Evolutionary conservation across 2,329 filamentous ascomycete species (phyloP).

Genomic region (Colletotrichum sp.): DNA sequence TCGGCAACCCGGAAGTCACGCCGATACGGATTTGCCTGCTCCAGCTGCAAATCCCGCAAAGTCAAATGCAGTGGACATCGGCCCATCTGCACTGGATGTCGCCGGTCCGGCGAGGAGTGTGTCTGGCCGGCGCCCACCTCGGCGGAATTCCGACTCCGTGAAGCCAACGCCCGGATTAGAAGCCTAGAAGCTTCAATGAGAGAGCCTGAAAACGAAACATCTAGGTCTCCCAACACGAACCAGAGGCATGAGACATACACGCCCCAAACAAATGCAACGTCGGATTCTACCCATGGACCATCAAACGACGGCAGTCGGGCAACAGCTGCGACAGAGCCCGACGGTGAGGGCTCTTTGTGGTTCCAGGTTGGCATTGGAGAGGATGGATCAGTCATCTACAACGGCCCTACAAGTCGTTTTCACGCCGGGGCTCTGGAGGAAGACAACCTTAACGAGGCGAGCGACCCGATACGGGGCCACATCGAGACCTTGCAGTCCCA

Average conservation of each 20-base stretch:
- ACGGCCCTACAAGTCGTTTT: slow-evolving; percentile 27
- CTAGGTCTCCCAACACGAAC: neutral
- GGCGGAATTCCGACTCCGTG: neutral
- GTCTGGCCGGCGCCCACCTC: neutral
- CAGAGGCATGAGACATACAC: neutral
- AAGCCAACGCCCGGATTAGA: slow-evolving; percentile 12
- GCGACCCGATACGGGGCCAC: neutral
- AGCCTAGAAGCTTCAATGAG: neutral
- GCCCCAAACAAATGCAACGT: neutral
- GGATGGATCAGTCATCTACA: slow-evolving; percentile 24
- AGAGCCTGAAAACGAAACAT: neutral
- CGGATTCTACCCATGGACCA: neutral
- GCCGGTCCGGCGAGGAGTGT: slow-evolving; percentile 6
- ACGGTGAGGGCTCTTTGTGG: slow-evolving; percentile 15
- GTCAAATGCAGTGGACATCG: slow-evolving; percentile 18
- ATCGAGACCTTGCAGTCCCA: slow-evolving; percentile 4
- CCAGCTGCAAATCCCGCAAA: slow-evolving; percentile 15
- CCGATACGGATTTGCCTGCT: slow-evolving; percentile 16
- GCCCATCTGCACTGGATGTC: slow-evolving; percentile 11
- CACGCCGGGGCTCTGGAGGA: slow-evolving; percentile 19
- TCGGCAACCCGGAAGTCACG: neutral
- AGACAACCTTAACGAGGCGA: neutral
- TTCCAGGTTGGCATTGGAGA: slow-evolving; percentile 26
- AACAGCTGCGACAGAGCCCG: neutral
- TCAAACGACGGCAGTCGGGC: neutral